Conservation (phyloP, 176 grass and related monocot species). For the Oryza rufipogon region DNA sequence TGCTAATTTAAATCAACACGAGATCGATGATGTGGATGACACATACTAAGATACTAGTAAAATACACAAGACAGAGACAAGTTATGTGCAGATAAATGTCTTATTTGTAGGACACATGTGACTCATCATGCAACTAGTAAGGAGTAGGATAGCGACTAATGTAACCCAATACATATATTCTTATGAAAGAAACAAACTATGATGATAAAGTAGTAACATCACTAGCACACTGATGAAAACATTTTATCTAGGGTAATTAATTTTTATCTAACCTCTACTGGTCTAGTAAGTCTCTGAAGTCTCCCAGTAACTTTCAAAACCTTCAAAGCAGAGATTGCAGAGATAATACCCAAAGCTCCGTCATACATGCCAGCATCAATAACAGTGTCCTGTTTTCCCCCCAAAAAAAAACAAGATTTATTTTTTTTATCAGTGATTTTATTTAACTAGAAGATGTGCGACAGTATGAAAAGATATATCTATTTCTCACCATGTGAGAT, state of each 20-base stretch:
- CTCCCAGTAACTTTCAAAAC: constrained; percentile 75
- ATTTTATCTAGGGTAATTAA: neutral
- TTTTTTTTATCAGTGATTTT: neutral
- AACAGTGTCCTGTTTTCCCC: constrained; percentile 84
- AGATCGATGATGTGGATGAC: neutral
- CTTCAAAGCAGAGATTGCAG: constrained; percentile 86
- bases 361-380: constrained; percentile 97
- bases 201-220: neutral
- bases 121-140: constrained; percentile 14
- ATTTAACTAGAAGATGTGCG: constrained; percentile 3
- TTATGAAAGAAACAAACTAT: constrained; percentile 10
- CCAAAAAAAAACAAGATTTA: neutral
- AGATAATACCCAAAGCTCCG: constrained; percentile 77
- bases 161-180: neutral
- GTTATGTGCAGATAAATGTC: constrained; percentile 35
- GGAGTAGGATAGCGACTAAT: neutral
- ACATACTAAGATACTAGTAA: constrained; percentile 17
- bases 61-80: constrained; percentile 25
- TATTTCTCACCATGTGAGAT: constrained; percentile 71
- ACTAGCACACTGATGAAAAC: neutral
- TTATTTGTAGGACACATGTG: constrained; percentile 6
- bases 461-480: neutral
- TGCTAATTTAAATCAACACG: constrained; percentile 8
- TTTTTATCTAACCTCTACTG: constrained; percentile 68
- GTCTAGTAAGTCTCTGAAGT: constrained; percentile 65